Evolutionary conservation across 306 rosid species (phyloP).

Genomic region (Pyrus pyrifolia): DNA sequence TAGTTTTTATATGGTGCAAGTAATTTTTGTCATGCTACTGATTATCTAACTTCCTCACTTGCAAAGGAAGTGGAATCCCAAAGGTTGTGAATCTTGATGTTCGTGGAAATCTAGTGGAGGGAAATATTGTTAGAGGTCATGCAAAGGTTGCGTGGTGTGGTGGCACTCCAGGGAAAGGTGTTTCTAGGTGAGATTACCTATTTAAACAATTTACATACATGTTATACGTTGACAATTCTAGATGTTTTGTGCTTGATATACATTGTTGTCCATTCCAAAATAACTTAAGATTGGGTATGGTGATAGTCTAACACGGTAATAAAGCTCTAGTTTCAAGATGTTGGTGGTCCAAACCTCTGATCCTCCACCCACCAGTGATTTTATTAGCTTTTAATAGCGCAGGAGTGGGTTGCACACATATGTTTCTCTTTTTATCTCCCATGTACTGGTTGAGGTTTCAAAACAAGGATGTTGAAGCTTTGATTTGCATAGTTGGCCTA

Average conservation of each 20-base stretch:
- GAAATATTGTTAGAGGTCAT: slow-evolving; percentile 63
- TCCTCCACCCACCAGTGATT: neutral
- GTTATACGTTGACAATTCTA: neutral
- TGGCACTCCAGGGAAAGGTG: slow-evolving; percentile 92
- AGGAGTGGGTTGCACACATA: neutral
- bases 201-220: neutral
- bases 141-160: slow-evolving; percentile 96
- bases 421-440: neutral
- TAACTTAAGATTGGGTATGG: neutral
- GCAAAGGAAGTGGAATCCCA: slow-evolving; percentile 76
- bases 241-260: neutral
- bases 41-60: slow-evolving; percentile 8
- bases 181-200: slow-evolving; percentile 68
- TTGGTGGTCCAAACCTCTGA: neutral
- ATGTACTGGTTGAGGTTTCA: neutral
- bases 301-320: neutral
- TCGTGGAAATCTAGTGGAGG: slow-evolving; percentile 79
- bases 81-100: slow-evolving; percentile 82
- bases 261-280: neutral
- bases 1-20: slow-evolving; percentile 8
- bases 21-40: slow-evolving; percentile 8
- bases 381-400: neutral
- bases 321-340: too few relatives aligned
- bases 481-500: neutral
- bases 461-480: neutral